phyloP scores from a whole-genome alignment of 139 green algal species.

The Chlorella sp. region DNA sequence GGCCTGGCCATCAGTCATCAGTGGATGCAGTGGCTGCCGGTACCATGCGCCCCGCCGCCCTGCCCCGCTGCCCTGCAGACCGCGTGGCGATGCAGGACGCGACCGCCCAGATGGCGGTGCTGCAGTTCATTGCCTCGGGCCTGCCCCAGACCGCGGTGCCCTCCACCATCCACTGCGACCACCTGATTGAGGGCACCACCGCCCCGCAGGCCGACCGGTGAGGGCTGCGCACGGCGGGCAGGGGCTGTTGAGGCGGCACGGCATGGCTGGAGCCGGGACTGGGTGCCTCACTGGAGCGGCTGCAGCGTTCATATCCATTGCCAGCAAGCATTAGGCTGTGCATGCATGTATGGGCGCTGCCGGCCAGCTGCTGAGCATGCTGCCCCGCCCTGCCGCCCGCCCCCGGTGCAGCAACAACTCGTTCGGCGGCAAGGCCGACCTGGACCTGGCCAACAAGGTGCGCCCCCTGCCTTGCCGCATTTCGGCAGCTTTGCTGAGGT shows the following conservation, averaged over 20 bases:
- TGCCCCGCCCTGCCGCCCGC: neutral
- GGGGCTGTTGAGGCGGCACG: neutral
- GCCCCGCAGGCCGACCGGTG: slow-evolving; percentile 84
- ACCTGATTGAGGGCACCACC: slow-evolving; percentile 96
- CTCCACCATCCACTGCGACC: slow-evolving; percentile 96
- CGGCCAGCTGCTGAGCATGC: too few relatives aligned
- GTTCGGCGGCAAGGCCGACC: slow-evolving; percentile 83
- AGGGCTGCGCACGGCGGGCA: neutral
- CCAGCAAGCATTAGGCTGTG: too few relatives aligned
- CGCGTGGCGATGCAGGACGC: slow-evolving; percentile 97
- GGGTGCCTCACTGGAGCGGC: too few relatives aligned
- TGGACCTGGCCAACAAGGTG: slow-evolving; percentile 70
- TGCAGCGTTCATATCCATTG: too few relatives aligned
- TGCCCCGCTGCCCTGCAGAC: slow-evolving; percentile 63
- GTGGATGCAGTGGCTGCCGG: neutral
- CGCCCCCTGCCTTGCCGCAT: neutral
- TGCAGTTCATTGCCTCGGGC: slow-evolving; percentile 96
- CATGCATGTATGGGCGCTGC: too few relatives aligned
- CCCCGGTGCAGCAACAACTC: slow-evolving; percentile 49
- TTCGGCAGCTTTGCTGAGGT: too few relatives aligned
- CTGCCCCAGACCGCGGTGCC: slow-evolving; percentile 90
- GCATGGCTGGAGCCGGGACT: neutral
- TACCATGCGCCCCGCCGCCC: neutral
- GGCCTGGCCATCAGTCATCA: neutral
- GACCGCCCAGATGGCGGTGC: slow-evolving; percentile 96